Evolutionary conservation across 306 rosid species (phyloP).

Genomic region (Albizia julibrissin): DNA sequence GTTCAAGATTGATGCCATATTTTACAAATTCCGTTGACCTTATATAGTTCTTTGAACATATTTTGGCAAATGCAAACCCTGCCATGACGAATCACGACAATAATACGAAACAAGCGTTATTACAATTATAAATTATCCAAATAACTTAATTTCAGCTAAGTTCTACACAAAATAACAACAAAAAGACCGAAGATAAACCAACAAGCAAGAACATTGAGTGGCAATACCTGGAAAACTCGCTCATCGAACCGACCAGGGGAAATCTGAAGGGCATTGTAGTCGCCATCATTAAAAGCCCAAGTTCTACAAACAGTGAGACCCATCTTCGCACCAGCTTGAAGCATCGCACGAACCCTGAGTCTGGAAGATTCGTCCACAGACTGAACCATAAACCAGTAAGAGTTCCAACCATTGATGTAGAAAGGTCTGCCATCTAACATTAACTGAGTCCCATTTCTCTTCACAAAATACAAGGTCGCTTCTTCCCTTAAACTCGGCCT

Average conservation of each 20-base stretch:
- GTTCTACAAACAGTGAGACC: constrained; percentile 97
- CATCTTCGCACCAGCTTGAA: constrained; percentile 77
- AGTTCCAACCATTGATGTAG: constrained; percentile 96
- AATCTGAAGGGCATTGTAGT: constrained; percentile 88
- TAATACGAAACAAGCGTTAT: constrained; percentile 15
- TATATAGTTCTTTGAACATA: constrained; percentile 21
- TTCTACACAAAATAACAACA: not conserved
- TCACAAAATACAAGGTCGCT: constrained; percentile 59
- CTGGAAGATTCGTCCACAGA: constrained; percentile 67
- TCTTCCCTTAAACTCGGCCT: constrained; percentile 46
- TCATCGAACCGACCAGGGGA: constrained; percentile 89
- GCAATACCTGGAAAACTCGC: constrained; percentile 75
- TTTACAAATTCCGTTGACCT: not conserved
- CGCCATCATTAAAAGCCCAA: constrained; percentile 97
- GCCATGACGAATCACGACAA: constrained; percentile 27
- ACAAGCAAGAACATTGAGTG: constrained; percentile 18
- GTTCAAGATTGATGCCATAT: constrained; percentile 18
- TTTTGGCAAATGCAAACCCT: not conserved
- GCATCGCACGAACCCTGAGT: constrained; percentile 65
- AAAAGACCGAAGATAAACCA: constrained; percentile 13
- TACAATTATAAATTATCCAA: constrained; percentile 22
- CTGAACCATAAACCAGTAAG: constrained; percentile 96
- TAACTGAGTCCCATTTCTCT: constrained; percentile 80
- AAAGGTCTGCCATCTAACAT: constrained; percentile 71
- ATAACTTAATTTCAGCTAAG: constrained; percentile 31